Evolutionary conservation across 371 early-diverging fungal species (phyloP), one percentile per base, ranked within the genome.

Genomic region (Mucor sp.): DNA sequence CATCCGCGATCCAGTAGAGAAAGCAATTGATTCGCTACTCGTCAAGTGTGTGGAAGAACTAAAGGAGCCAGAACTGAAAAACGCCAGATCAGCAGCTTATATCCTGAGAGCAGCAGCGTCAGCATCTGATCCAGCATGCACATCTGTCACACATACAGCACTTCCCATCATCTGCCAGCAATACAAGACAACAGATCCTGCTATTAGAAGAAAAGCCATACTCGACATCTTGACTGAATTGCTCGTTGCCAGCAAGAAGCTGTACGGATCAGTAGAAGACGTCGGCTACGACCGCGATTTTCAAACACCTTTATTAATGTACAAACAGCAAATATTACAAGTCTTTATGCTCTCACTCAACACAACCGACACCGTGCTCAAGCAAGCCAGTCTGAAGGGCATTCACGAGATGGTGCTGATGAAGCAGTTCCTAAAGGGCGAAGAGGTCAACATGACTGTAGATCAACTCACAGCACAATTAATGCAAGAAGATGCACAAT

Each of bases 61-160:
- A 6, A 85, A 85, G 44, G 84, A 89, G 47, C 88, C 90, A 4
- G 91, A 91, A 56, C 67, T 87, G 33, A 91, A 90, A 55, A 80
- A 89, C 44, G 90, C 90, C 3, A 86, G 85, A 70, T 83, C 85
- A 1, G 81, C 88, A 56, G 87, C 89, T 23, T 81, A 74, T 62
- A 84, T 91, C 39, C 66, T 92, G 59, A 80, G 85, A 59, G 78
- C 90, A 6, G 84, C 84, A 23, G 89, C 89, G 5, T 84, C 84
- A 50, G 87, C 91, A 32, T 90, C 87, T 9, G 88, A 90, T 67
- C 88, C 90, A 39, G 88, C 90, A 1, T 91, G 85, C 62, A 85
- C 85, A 23, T 77, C 83, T 6, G 80, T 90, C 12, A 82, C 87
- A 4, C 72, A 83, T 32, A 75, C 82, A 0, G 78, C 85, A 5